These are phyloP conservation scores for Recurvomyces mirabilis DNA, from an alignment of 495 filamentous ascomycete genomes.

Conservation along the genomic window DNA sequence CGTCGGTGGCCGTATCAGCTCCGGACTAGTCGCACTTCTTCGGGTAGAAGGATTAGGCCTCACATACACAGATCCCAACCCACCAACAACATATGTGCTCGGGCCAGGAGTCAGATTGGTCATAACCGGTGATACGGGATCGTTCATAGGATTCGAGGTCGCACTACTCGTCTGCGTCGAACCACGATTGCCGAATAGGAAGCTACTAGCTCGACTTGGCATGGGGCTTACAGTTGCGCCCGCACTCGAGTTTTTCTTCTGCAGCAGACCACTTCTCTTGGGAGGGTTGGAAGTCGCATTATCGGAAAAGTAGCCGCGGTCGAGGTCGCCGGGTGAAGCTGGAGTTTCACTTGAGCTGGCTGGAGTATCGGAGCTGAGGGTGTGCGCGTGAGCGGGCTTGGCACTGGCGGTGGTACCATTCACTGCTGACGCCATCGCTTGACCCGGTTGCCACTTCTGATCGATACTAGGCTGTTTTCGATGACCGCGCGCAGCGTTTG, in stretches of 20 bases:
- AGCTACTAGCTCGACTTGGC: slow-evolving; percentile 27
- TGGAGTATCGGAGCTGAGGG: slow-evolving; percentile 23
- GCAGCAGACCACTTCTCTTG: slow-evolving; percentile 5
- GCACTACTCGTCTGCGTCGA: background rate
- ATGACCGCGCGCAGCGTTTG: slow-evolving; percentile 34
- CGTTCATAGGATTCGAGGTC: too few species aligned
- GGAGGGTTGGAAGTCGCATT: slow-evolving; percentile 31
- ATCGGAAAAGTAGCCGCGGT: slow-evolving; percentile 91
- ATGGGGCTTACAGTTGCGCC: slow-evolving; percentile 12
- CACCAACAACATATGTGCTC: slow-evolving; percentile 1
- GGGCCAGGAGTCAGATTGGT: background rate
- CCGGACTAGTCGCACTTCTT: slow-evolving; percentile 14
- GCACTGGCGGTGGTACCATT: slow-evolving; percentile 14
- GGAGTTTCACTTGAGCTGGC: background rate
- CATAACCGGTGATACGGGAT: too few species aligned
- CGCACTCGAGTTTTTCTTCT: slow-evolving; percentile 1
- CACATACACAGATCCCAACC: too few species aligned
- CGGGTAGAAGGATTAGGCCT: too few species aligned
- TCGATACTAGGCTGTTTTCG: slow-evolving; percentile 84
- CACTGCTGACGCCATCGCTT: slow-evolving; percentile 11
- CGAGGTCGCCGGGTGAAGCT: slow-evolving; percentile 44
- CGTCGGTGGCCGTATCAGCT: slow-evolving; percentile 2
- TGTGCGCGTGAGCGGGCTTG: slow-evolving; percentile 22
- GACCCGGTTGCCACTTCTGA: slow-evolving; percentile 75
- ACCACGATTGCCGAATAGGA: slow-evolving; percentile 17